These are phyloP conservation scores for Gardenia jasminoides DNA, from an alignment of 257 asterid genomes.

Conservation along the genomic window DNA sequence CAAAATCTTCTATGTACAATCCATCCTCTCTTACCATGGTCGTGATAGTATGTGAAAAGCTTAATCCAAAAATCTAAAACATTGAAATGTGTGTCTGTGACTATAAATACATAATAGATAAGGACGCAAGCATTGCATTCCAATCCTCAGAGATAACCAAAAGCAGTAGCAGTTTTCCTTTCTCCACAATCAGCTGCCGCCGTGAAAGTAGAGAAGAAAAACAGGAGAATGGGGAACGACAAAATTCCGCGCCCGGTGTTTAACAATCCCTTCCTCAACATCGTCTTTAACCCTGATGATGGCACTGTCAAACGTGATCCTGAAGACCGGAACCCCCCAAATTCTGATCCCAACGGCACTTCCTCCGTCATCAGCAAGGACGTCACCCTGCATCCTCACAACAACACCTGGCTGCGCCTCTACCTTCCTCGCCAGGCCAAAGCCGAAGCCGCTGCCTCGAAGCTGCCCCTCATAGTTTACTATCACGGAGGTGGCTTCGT, in stretches of 20 bases:
- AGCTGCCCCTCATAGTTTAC: conserved; percentile 46
- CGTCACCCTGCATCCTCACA: conserved; percentile 28
- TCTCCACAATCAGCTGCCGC: too few species aligned
- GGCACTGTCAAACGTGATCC: conserved; percentile 32
- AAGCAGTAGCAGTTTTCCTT: too few species aligned
- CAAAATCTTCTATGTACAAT: too few species aligned
- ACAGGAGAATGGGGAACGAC: conserved; percentile 12
- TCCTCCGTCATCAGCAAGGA: conserved; percentile 46
- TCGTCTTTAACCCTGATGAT: conserved; percentile 25
- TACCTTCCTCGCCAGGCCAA: conserved; percentile 33
- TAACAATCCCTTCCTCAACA: conserved; percentile 41
- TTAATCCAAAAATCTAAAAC: too few species aligned
- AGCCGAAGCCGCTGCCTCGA: conserved; percentile 10
- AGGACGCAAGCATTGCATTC: too few species aligned
- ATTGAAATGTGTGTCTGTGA: too few species aligned
- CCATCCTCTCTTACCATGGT: too few species aligned
- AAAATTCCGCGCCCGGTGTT: conserved; percentile 28
- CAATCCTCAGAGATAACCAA: too few species aligned
- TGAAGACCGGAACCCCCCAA: conserved; percentile 24
- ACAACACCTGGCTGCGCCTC: conserved; percentile 47
- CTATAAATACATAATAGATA: too few species aligned
- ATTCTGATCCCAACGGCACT: conserved; percentile 21
- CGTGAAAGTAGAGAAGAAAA: too few species aligned
- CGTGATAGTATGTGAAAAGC: too few species aligned
- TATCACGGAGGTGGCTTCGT: conserved; percentile 59